These are phyloP conservation scores for Jatropha podagrica DNA, from an alignment of 441 rosid genomes.

Conservation along the genomic window DNA sequence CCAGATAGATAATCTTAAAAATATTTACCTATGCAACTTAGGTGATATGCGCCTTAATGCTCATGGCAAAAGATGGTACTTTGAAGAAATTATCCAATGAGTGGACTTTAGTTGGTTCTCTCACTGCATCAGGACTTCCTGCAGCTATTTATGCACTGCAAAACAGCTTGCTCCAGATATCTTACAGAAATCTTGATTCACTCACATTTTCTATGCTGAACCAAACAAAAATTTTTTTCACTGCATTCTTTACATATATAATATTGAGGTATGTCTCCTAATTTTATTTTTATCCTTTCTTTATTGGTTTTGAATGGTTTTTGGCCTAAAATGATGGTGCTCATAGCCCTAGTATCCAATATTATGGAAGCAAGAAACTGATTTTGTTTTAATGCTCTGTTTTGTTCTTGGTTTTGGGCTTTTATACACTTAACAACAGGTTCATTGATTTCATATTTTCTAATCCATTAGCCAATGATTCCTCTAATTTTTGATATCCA, in stretches of 20 bases:
- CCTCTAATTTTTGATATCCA: conserved; percentile 1
- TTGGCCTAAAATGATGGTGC: not conserved
- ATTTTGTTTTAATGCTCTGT: not conserved
- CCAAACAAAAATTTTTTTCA: conserved; percentile 93
- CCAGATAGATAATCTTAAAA: not conserved
- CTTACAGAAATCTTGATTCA: conserved; percentile 93
- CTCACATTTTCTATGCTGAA: conserved; percentile 90
- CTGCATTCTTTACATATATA: conserved; percentile 82
- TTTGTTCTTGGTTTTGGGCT: not conserved
- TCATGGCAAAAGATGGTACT: conserved; percentile 85
- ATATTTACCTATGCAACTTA: conserved; percentile 28
- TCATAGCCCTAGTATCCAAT: not conserved
- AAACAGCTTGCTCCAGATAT: conserved; percentile 97
- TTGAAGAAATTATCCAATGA: conserved; percentile 56
- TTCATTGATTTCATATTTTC: conserved; percentile 2
- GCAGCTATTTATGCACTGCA: conserved; percentile 95
- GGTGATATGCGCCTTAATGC: conserved; percentile 76
- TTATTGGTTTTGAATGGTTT: not conserved
- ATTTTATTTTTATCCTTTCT: not conserved
- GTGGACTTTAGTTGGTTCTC: conserved; percentile 85
- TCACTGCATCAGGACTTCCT: conserved; percentile 97
- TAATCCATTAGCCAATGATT: not conserved
- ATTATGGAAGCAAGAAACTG: conserved; percentile 3
- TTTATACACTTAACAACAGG: not conserved
- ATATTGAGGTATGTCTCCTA: conserved; percentile 63